Percentiles rank a stretch among this genome's conserved stretches.
Conservation (phyloP, 352 stramenopile genomes). For the Sclerospora graminicola region DNA sequence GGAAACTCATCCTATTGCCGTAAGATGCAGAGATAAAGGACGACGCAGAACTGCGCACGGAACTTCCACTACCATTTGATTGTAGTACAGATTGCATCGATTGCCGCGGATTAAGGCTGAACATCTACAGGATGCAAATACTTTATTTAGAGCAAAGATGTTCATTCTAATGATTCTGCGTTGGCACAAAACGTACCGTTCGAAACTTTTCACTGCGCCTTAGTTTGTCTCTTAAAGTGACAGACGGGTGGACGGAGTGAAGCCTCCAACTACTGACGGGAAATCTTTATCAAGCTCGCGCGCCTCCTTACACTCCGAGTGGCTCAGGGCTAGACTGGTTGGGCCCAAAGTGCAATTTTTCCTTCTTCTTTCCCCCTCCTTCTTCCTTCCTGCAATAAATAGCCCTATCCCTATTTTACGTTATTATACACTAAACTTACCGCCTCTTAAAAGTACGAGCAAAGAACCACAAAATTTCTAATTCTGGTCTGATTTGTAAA, state of each 20-base stretch:
- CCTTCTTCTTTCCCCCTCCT: constrained; percentile 13
- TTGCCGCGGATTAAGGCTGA: constrained; percentile 23
- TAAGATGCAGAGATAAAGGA: constrained; percentile 30
- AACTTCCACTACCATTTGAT: constrained; percentile 12
- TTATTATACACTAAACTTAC: too few species aligned
- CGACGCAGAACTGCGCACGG: constrained; percentile 15
- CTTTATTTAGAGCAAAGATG: too few species aligned
- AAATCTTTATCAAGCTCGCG: constrained; percentile 1
- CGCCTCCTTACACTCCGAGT: constrained; percentile 9
- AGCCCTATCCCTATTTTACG: too few species aligned
- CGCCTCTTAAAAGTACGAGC: too few species aligned
- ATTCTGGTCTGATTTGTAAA: too few species aligned
- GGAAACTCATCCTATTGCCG: constrained; percentile 18
- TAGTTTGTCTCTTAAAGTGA: too few species aligned
- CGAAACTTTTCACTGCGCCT: too few species aligned
- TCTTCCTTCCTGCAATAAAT: constrained; percentile 14
- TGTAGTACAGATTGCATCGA: constrained; percentile 30
- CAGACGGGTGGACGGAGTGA: too few species aligned
- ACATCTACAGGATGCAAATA: constrained; percentile 20
- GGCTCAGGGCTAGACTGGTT: constrained; percentile 4
- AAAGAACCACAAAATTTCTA: too few species aligned
- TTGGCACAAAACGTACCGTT: too few species aligned
- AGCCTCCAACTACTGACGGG: too few species aligned
- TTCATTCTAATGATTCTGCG: too few species aligned
- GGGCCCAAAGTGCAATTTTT: constrained; percentile 9